Percentiles rank a stretch among this genome's conserved stretches.
Conservation (phyloP, 2,329 filamentous ascomycete species). For the Talaromyces piceae region DNA sequence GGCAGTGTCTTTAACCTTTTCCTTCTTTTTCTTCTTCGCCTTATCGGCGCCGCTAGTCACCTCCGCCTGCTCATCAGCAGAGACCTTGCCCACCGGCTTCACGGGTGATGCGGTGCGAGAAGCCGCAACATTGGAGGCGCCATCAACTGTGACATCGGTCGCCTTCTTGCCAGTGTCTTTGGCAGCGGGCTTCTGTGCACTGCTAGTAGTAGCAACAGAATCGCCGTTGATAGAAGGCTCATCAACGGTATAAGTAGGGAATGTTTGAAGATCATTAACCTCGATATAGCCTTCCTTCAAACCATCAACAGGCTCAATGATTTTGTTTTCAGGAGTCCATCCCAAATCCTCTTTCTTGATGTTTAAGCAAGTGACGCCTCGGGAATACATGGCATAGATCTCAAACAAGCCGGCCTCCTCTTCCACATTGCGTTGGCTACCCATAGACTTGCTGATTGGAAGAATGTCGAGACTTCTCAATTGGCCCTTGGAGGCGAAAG, state of each 20-base stretch:
- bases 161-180: constrained; percentile 32
- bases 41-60: constrained; percentile 34
- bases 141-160: constrained; percentile 27
- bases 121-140: constrained; percentile 13
- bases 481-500: constrained; percentile 76
- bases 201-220: constrained; percentile 15
- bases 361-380: constrained; percentile 82
- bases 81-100: constrained; percentile 34
- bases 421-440: constrained; percentile 46
- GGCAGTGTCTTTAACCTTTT: constrained; percentile 30
- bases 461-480: constrained; percentile 88
- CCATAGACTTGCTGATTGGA: constrained; percentile 49
- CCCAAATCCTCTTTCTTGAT: constrained; percentile 86
- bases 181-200: constrained; percentile 29
- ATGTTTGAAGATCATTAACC: constrained; percentile 59
- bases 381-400: constrained; percentile 95
- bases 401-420: constrained; percentile 79
- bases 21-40: constrained; percentile 67
- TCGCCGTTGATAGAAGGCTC: constrained; percentile 42
- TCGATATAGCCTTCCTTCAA: constrained; percentile 65
- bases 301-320: constrained; percentile 70
- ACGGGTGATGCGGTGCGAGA: constrained; percentile 29
- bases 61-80: constrained; percentile 28
- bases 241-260: constrained; percentile 35
- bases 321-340: constrained; percentile 85